Base-by-base conservation (phyloP, 805 yeast species). In the Hanseniaspora jakobsenii region DNA sequence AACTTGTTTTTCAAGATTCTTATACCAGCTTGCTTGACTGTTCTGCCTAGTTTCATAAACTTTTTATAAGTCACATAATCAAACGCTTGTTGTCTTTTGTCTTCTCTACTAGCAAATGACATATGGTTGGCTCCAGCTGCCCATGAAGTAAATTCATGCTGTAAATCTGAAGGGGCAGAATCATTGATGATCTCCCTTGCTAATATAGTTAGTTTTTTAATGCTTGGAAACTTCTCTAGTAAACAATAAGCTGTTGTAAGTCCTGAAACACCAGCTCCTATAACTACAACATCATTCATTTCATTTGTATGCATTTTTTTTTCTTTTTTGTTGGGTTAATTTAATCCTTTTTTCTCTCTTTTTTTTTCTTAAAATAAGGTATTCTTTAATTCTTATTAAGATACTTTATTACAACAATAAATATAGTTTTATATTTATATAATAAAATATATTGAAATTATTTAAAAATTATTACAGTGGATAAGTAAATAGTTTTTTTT, bases 71-170 rank as follows among this genome's bases (percentile, higher is more conserved):
- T 73, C 2, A 66, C 58, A 24, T 59, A 58, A 52, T 78, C 85
- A 17, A 63, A 53, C 12, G 60, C 54, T 47, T 69, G 73, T 17
- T 64, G 56, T 6, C 50, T 54, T 4, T 27, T 29, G 17, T 72
- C 73, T 3, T 63, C 62, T 1, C 49, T 47, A 1, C 52, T 32
- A 2, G 81, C 83, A 59, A 75, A 74, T 10, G 80, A 71, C 38
- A 64, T 66, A 82, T 84, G 78, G 52, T 78, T 74, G 36, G 84
- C 86, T 3, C 85, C 85, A 0, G 84, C 85, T 55, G 66, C 72
- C 3, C 84, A 83, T 0, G 81, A 75, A 2, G 81, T 69, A 54
- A 74, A 78, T 8, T 67, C 67, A 12, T 59, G 59, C 40, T 69
- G 67, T 24, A 63, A 54, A 43, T 77, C 82, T 1, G 81, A 79